Base-by-base conservation (phyloP, 805 yeast species). In the Spathaspora hagerdaliae region DNA sequence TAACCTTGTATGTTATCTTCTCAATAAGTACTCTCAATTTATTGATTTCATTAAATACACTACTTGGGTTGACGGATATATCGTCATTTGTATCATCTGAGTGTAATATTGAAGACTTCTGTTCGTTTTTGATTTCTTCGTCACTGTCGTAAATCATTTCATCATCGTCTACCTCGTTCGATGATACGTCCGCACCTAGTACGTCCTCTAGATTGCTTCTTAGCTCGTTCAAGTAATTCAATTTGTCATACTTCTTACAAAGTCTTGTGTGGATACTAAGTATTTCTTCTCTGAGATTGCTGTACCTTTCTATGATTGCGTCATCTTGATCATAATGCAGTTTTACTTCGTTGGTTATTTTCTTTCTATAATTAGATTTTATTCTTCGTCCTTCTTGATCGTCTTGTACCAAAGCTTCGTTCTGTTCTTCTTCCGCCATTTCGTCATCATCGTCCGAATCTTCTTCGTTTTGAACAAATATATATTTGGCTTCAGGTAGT, bases 401-500 rank as follows among this genome's bases (percentile, higher is more conserved):
- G n/a, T 48, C 53, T 15, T 39, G 38, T 12, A 37, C 47, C 32
- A 29, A 29, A 9, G 32, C 12, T 11, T 29, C 32, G 15, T 27
- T 7, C 5, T 32, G 31, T 31, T 42, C 38, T 24, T 41, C 42
- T 27, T n/a, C 29, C 5, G 27, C 8, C 24, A 34, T 38, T 24
- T 35, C 42, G 19, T 42, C 31, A 7, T 42, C 46, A 1, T 29
- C 42, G 27, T 40, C 46, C 1, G 44, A 51, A 2, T 44, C 55
- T 10, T 37, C 48, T 4, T 40, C 49, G 12, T 40, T 42, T 19
- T 37, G 27, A 9, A 45, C 27, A 40, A 61, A 49, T 39, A 70
- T 54, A 44, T 67, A 63, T 46, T 58, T 59, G 8, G 62, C 47
- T 39, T 66, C 69, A 2, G 75, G 75, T 31, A 71, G 53, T 38